phyloP scores from a whole-genome alignment of 306 rosid species.

The cucumber (Cucumis sativus) region Cucumber_9930_V3 NC_026659.2:28313501-28314000 shows the following conservation, averaged over 20 bases:
- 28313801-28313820: not conserved
- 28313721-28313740: not conserved
- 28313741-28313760: not conserved
- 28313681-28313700: conserved; percentile 67
- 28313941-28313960: too few relatives aligned
- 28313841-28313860: not conserved
- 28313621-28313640: conserved; percentile 91
- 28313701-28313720: conserved; percentile 52
- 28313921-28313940: not conserved
- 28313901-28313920: not conserved
- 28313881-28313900: not conserved
- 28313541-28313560: conserved; percentile 76
- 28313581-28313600: conserved; percentile 99
- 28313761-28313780: not conserved
- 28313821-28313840: not conserved
- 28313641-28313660: conserved; percentile 52
- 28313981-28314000: not conserved
- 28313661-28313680: conserved; percentile 58
- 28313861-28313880: not conserved
- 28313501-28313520: not conserved
- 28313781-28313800: not conserved
- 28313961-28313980: too few relatives aligned
- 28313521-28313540: not conserved
- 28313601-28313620: conserved; percentile 76
- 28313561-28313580: conserved; percentile 76